phyloP scores from a whole-genome alignment of 108 stramenopile species.

The Bacterosira constricta region DNA sequence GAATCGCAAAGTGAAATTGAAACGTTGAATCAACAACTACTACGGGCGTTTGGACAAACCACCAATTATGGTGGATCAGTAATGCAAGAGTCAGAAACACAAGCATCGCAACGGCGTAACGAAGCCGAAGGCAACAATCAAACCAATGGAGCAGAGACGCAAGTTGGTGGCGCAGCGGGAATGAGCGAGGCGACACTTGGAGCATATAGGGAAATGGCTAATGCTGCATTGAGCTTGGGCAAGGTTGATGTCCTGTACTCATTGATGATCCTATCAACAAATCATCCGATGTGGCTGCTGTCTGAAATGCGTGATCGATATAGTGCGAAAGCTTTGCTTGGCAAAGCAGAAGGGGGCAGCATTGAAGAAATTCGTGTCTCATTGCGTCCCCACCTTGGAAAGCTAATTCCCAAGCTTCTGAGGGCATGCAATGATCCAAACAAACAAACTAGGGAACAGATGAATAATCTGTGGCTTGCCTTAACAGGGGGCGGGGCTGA shows the following conservation, averaged over 20 bases:
- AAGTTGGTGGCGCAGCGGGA: slow-evolving; percentile 79
- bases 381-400: slow-evolving; percentile 71
- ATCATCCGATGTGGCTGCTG: slow-evolving; percentile 70
- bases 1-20: slow-evolving; percentile 10
- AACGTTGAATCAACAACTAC: slow-evolving; percentile 55
- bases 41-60: slow-evolving; percentile 83
- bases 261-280: slow-evolving; percentile 75
- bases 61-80: slow-evolving; percentile 80
- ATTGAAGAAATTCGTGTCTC: slow-evolving; percentile 61
- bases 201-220: slow-evolving; percentile 86
- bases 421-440: slow-evolving; percentile 83
- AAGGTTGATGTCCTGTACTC: slow-evolving; percentile 80
- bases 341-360: slow-evolving; percentile 53
- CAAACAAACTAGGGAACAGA: slow-evolving; percentile 84
- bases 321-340: slow-evolving; percentile 63
- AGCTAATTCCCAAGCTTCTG: slow-evolving; percentile 79
- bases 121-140: slow-evolving; percentile 12
- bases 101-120: slow-evolving; percentile 53
- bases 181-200: slow-evolving; percentile 83
- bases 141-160: slow-evolving; percentile 14
- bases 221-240: slow-evolving; percentile 62
- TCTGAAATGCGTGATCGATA: slow-evolving; percentile 56
- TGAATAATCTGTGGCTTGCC: slow-evolving; percentile 77
- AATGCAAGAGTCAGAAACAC: slow-evolving; percentile 71
- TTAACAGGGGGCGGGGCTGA: slow-evolving; percentile 87